Conservation (phyloP, 179 eudicot genomes). For the Beta corolliflora region DNA sequence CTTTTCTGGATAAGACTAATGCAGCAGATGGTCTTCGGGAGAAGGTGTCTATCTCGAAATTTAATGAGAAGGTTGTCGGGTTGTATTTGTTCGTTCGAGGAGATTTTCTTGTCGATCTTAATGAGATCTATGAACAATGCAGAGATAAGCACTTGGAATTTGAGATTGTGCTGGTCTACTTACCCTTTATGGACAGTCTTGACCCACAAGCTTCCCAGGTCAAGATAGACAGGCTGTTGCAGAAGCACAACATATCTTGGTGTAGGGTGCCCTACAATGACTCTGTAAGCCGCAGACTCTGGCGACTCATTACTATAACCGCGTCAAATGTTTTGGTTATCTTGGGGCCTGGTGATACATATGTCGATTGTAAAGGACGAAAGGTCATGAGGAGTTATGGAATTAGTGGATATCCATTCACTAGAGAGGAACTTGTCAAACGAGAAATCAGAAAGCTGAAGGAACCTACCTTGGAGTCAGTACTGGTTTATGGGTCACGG, state of each 20-base stretch:
- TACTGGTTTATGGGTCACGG: not conserved
- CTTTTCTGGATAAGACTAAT: no score
- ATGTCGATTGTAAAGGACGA: not conserved
- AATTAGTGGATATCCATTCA: not conserved
- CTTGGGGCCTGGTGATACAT: not conserved
- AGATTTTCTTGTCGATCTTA: not conserved
- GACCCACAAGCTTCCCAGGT: not conserved
- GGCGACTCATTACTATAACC: not conserved
- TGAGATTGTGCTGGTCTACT: slow-evolving; percentile 11
- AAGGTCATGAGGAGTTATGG: not conserved
- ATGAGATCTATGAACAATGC: not conserved
- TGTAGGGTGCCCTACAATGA: slow-evolving; percentile 3
- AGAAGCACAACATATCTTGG: slow-evolving; percentile 9
- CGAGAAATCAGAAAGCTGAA: not conserved
- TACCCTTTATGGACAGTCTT: not conserved
- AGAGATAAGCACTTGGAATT: not conserved
- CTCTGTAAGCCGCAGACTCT: not conserved
- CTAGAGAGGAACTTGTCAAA: not conserved
- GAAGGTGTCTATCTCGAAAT: not conserved
- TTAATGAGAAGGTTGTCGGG: not conserved
- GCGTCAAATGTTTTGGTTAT: not conserved
- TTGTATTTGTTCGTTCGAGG: not conserved
- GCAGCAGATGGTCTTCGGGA: not conserved
- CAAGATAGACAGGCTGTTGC: not conserved
- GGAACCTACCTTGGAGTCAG: slow-evolving; percentile 13